phyloP scores from a whole-genome alignment of 2,329 filamentous ascomycete genomes.

The Diaporthe ampelina region DNA sequence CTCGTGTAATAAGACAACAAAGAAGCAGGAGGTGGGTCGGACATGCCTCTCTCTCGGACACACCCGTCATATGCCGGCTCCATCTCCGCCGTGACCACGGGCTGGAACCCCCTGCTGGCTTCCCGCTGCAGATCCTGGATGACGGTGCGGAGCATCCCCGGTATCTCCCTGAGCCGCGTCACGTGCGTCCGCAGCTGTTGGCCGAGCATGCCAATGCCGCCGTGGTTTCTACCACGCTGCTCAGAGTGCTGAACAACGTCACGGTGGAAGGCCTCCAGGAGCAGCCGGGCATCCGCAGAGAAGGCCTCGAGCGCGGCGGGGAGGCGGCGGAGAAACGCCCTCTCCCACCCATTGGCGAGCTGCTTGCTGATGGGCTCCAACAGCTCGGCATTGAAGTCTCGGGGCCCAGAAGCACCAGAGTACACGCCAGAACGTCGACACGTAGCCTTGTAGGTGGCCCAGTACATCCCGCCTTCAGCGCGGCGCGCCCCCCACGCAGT shows the following conservation, averaged over 20 bases:
- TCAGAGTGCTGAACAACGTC: background rate
- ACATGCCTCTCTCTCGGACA: constrained; percentile 3
- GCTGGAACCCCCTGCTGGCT: background rate
- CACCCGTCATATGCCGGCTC: background rate
- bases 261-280: background rate
- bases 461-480: background rate
- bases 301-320: background rate
- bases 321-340: background rate
- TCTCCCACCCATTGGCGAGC: background rate
- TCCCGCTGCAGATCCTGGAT: constrained; percentile 7
- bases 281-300: background rate
- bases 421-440: background rate
- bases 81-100: background rate
- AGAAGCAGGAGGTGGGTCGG: background rate
- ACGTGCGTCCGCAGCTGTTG: constrained; percentile 6
- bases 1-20: background rate
- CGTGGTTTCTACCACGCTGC: background rate
- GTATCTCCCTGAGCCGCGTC: background rate
- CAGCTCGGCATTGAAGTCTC: constrained; percentile 17
- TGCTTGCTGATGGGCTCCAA: constrained; percentile 8
- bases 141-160: background rate
- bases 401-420: background rate
- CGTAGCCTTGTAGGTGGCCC: constrained; percentile 6
- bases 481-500: background rate
- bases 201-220: constrained; percentile 11